Conservation (phyloP, 768 basidiomycete genomes). For the Melanogaster broomeanus region DNA sequence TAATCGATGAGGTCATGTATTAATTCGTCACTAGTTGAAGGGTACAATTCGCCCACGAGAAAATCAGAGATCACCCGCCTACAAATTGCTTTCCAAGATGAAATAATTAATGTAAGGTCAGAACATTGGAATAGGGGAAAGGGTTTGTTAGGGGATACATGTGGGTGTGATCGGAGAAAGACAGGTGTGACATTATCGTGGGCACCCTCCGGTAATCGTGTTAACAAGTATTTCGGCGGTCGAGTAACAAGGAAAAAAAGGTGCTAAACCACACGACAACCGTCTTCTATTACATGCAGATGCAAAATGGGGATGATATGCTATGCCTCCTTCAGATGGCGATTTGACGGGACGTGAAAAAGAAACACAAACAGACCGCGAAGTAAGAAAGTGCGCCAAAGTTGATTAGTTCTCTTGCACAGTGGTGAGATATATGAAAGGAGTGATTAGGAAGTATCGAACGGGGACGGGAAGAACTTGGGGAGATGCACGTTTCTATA, state of each 20-base stretch:
- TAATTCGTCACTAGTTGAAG: neutral
- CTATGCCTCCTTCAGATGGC: conserved; percentile 77
- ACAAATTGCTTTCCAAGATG: neutral
- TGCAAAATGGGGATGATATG: conserved; percentile 46
- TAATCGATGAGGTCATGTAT: neutral
- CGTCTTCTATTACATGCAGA: conserved; percentile 60
- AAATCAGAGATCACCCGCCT: neutral
- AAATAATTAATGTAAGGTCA: conserved; percentile 1
- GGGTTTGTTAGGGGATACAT: conserved; percentile 18
- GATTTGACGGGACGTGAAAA: conserved; percentile 30
- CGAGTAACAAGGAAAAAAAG: conserved; percentile 10
- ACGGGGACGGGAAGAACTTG: conserved; percentile 25
- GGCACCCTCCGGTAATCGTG: conserved; percentile 4
- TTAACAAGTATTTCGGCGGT: conserved; percentile 13
- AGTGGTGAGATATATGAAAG: conserved; percentile 29
- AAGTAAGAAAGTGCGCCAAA: conserved; percentile 16
- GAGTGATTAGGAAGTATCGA: conserved; percentile 34
- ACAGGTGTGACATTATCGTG: conserved; percentile 3
- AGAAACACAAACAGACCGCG: conserved; percentile 15
- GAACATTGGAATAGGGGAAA: conserved; percentile 1
- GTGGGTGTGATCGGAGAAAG: neutral
- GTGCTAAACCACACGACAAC: conserved; percentile 30
- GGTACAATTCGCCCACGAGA: too few species aligned
- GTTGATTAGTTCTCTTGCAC: conserved; percentile 53
- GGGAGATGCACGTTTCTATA: conserved; percentile 45